Conservation (phyloP, 257 asterid species). For the Nicotiana tabacum region DNA sequence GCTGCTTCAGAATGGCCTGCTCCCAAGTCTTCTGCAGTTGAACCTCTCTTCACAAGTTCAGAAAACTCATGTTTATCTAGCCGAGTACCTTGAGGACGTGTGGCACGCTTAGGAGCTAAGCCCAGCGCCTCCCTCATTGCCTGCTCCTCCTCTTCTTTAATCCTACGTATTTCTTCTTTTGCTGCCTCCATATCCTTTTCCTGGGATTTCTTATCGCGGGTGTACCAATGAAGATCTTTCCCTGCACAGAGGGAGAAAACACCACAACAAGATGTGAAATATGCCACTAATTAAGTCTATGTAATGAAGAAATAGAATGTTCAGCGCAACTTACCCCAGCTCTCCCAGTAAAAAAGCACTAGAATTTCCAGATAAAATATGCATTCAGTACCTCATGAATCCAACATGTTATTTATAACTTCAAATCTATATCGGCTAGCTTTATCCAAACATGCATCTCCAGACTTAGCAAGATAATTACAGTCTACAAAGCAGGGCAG, state of each 20-base stretch:
- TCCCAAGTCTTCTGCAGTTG: constrained; percentile 98
- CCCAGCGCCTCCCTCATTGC: constrained; percentile 98
- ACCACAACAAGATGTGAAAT: neutral
- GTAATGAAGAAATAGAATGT: neutral
- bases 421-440: neutral
- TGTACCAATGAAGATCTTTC: constrained; percentile 89
- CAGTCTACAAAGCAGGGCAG: neutral
- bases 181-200: constrained; percentile 43
- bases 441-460: neutral
- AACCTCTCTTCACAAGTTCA: constrained; percentile 86
- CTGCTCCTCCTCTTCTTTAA: constrained; percentile 98
- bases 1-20: constrained; percentile 99
- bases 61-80: constrained; percentile 90
- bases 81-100: constrained; percentile 58
- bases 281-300: neutral
- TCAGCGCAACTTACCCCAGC: neutral
- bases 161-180: constrained; percentile 77
- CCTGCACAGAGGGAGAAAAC: constrained; percentile 34
- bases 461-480: neutral
- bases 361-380: neutral
- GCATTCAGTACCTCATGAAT: neutral
- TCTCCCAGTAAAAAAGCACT: neutral
- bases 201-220: constrained; percentile 67
- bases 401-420: neutral
- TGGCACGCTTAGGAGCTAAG: constrained; percentile 84